Percentiles rank a stretch among this genome's conserved stretches.
Evolutionary conservation across 495 filamentous ascomycete genomes (phyloP).

Genomic region (Hypoxylon crocopeplum): DNA sequence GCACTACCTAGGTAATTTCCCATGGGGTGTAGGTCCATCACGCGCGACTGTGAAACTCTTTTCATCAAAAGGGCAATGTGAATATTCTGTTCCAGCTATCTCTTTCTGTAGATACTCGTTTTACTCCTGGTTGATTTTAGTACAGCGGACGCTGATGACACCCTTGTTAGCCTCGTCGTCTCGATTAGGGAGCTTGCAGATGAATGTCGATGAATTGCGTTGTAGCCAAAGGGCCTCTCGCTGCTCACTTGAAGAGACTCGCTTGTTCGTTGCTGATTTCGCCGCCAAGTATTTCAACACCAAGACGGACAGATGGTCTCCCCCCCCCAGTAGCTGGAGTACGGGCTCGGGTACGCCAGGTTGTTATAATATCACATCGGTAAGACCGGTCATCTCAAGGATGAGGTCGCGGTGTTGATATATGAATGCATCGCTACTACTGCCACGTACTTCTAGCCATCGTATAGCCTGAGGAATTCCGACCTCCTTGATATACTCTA

Average conservation of each 20-base stretch:
- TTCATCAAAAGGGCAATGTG: background rate
- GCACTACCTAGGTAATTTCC: too few species aligned
- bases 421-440: background rate
- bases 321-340: background rate
- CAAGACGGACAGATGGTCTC: background rate
- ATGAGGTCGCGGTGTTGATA: background rate
- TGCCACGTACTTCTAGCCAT: background rate
- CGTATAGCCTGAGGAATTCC: background rate
- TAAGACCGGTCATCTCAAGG: constrained; percentile 12
- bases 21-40: background rate
- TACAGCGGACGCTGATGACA: background rate
- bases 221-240: background rate
- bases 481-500: background rate
- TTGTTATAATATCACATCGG: background rate
- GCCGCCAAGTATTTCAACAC: background rate
- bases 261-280: background rate
- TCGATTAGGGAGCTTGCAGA: constrained; percentile 3
- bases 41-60: background rate
- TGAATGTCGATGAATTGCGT: background rate
- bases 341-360: background rate
- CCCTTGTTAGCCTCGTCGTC: background rate
- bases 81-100: background rate
- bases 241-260: background rate
- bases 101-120: background rate
- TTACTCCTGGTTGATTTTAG: background rate